A percentile compares a stretch with the other conserved stretches of the same genome.
Evolutionary conservation across 2,329 filamentous ascomycete species (phyloP).

Genomic region (Pyrenochaeta sp.): DNA sequence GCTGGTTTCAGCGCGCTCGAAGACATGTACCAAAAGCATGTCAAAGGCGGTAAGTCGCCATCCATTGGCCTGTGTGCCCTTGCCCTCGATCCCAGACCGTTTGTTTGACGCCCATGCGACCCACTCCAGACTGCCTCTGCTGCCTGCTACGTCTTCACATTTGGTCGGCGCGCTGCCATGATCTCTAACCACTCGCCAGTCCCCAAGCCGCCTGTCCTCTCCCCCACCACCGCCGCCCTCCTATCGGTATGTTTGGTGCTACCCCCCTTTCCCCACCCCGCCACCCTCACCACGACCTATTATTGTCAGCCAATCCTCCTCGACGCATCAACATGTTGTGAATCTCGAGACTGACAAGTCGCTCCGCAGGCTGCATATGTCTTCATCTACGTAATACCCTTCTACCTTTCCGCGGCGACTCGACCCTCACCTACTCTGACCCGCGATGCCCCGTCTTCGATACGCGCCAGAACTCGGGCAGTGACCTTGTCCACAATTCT

Average conservation of each 20-base stretch:
- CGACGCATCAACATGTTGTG: slow-evolving; percentile 13
- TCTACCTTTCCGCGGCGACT: slow-evolving; percentile 83
- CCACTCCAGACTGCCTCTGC: slow-evolving; percentile 28
- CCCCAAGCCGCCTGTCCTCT: slow-evolving; percentile 47
- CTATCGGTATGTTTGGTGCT: slow-evolving; percentile 50
- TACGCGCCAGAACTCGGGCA: slow-evolving; percentile 82
- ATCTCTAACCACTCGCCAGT: slow-evolving; percentile 46
- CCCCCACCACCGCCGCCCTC: slow-evolving; percentile 44
- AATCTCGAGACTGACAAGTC: slow-evolving; percentile 30
- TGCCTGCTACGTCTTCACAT: slow-evolving; percentile 17
- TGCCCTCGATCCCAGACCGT: slow-evolving; percentile 14
- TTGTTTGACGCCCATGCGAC: slow-evolving; percentile 35
- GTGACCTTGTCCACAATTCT: slow-evolving; percentile 78
- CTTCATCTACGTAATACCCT: slow-evolving; percentile 87
- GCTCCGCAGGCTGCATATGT: slow-evolving; percentile 75
- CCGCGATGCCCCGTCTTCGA: slow-evolving; percentile 88
- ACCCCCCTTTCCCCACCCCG: too few relatives aligned
- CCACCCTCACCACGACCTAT: slow-evolving; percentile 27
- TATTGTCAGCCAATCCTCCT: slow-evolving; percentile 35
- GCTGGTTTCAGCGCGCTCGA: slow-evolving; percentile 42
- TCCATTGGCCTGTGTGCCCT: slow-evolving; percentile 43
- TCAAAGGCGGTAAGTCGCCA: slow-evolving; percentile 49
- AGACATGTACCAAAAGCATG: slow-evolving; percentile 39
- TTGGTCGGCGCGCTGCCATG: slow-evolving; percentile 20
- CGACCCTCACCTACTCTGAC: slow-evolving; percentile 80